Evolutionary conservation across 1,284 basidiomycete species (phyloP).

Genomic region (Athelia sp.): DNA sequence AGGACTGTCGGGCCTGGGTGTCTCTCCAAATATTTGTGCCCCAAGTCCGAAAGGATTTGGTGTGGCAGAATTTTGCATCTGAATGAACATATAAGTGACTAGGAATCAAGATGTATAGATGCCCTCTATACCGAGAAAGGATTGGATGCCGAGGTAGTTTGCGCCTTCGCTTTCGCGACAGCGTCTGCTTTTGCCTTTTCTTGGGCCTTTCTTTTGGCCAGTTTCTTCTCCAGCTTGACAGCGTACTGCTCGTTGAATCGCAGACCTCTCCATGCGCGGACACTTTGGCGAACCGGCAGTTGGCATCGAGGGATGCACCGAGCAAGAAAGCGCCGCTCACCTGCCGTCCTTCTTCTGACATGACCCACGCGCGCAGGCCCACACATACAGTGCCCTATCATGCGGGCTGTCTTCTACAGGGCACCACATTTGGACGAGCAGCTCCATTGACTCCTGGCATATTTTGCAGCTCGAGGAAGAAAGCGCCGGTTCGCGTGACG

Average conservation of each 20-base stretch:
- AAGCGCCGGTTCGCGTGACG: constrained; percentile 47
- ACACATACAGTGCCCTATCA: constrained; percentile 77
- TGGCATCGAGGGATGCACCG: constrained; percentile 1
- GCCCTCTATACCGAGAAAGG: constrained; percentile 57
- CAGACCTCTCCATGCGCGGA: constrained; percentile 74
- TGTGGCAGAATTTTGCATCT: constrained; percentile 16
- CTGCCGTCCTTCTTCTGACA: constrained; percentile 74
- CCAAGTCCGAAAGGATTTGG: constrained; percentile 49
- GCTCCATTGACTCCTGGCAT: constrained; percentile 68
- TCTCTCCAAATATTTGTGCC: constrained; percentile 54
- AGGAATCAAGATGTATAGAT: not conserved
- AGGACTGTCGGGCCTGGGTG: constrained; percentile 10
- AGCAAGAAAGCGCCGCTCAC: constrained; percentile 35
- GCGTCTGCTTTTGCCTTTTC: constrained; percentile 29
- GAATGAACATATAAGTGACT: constrained; percentile 2
- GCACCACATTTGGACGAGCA: constrained; percentile 82
- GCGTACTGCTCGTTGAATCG: constrained; percentile 71
- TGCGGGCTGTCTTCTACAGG: constrained; percentile 77
- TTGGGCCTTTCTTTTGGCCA: constrained; percentile 27
- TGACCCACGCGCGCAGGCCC: constrained; percentile 62
- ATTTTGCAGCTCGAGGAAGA: constrained; percentile 61
- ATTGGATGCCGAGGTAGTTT: constrained; percentile 39
- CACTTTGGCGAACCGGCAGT: constrained; percentile 33
- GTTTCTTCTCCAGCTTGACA: constrained; percentile 52
- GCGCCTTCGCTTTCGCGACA: constrained; percentile 27